Evolutionary conservation across 257 asterid species (phyloP).

Genomic region (Anisodus tanguticus): DNA sequence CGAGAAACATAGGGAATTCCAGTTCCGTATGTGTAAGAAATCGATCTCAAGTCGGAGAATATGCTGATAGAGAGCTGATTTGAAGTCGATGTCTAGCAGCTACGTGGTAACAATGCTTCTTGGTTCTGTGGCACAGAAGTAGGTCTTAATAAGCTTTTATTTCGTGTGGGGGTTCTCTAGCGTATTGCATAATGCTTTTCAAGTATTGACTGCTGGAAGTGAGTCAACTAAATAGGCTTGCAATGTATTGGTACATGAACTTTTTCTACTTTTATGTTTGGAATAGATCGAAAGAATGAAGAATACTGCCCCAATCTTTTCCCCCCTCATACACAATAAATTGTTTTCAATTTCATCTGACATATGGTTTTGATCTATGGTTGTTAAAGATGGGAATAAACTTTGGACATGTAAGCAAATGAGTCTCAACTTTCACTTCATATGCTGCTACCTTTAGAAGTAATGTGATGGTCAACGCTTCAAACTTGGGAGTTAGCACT

Average conservation of each 20-base stretch:
- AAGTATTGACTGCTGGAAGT: background rate
- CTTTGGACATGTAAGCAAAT: no score
- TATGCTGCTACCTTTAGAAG: no score
- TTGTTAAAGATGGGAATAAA: no score
- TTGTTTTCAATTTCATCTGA: background rate
- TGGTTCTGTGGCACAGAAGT: background rate
- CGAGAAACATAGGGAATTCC: constrained; percentile 64
- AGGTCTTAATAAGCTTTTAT: background rate
- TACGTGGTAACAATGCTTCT: no score
- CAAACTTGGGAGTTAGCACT: no score
- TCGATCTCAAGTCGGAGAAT: background rate
- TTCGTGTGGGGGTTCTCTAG: background rate
- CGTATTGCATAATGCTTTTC: background rate
- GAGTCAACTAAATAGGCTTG: background rate
- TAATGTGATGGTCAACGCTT: no score
- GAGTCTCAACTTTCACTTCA: no score
- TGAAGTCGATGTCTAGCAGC: background rate
- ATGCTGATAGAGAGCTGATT: background rate
- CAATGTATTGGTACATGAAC: background rate
- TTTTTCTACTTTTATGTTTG: background rate
- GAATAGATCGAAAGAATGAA: background rate
- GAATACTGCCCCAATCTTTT: background rate
- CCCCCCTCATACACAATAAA: background rate
- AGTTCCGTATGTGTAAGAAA: constrained; percentile 56
- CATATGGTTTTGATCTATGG: background rate